Evolutionary conservation across 176 grass and related monocot species (phyloP), one percentile per base, ranked within the genome.

Genomic region (Triticum timopheevii): DNA sequence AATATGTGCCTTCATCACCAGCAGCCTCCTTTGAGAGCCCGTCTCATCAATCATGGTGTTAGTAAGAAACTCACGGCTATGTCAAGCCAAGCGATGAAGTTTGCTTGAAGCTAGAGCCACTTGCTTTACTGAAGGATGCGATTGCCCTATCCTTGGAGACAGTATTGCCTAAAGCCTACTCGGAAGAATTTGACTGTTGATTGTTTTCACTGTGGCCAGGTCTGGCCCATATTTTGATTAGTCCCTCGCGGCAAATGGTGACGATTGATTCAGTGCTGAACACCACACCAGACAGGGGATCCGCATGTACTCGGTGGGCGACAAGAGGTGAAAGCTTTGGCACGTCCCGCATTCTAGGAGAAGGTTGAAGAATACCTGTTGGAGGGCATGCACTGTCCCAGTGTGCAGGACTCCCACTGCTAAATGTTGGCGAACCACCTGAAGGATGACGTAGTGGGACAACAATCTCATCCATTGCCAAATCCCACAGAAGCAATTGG

Each of bases 401-500:
- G 20, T 99, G 94, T 25, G 90, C 82, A 59, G 90, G 92, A 63
- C 92, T 94, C 38, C 90, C 92, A 40, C 92, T 74, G 73, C 92
- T 96, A 65, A 94, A 90, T 15, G 94, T 96, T 22, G 94, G 97
- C 1, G 97, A 99, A 47, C 90, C 89, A 50, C 90, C 82, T 24
- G 97, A 73, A 73, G 90, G 94, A 84, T 87, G 88, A 10, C 92
- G 90, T 34, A 99, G 82, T 22, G 97, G 94, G 19, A 96, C 92
- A 34, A 88, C 97, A 88, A 99, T 99, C 85, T 99, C 97, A 85
- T 99, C 97, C 87, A 96, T 86, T 23, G 87, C 92, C 67, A 99
- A 75, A 50, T 96, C 97, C 94, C 94, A 99, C 45, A 97, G 78
- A 52, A 96, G 92, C 30, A 99, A 85, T 61, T 96, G 97, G 7